Evolutionary conservation across 257 asterid genomes (phyloP).

Genomic region (Lycium barbarum): DNA sequence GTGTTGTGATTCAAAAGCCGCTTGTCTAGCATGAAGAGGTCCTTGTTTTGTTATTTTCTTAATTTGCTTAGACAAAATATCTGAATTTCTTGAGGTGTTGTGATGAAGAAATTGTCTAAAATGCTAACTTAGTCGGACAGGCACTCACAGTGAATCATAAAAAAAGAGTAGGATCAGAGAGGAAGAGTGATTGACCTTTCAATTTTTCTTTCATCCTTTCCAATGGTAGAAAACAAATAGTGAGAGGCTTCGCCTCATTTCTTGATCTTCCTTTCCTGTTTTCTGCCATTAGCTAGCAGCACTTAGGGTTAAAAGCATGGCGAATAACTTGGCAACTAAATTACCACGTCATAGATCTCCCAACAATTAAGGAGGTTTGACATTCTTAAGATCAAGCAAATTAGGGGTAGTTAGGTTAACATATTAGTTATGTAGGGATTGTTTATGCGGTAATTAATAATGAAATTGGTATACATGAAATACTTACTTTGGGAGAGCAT

Average conservation of each 20-base stretch:
- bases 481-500: too few species aligned
- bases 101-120: conserved; percentile 14
- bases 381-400: too few species aligned
- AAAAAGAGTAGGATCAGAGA: not conserved
- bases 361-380: too few species aligned
- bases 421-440: too few species aligned
- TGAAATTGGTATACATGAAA: too few species aligned
- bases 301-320: not conserved
- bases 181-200: not conserved
- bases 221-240: not conserved
- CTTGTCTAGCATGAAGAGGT: not conserved
- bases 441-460: too few species aligned
- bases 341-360: too few species aligned
- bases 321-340: not conserved
- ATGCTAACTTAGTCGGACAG: not conserved
- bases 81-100: not conserved
- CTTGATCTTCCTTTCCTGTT: not conserved
- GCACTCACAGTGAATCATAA: not conserved
- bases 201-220: not conserved
- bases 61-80: not conserved
- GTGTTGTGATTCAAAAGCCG: not conserved
- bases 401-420: too few species aligned
- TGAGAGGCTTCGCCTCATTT: not conserved
- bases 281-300: not conserved
- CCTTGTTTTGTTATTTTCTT: conserved; percentile 15